Evolutionary conservation across 345 rosid species (phyloP), one percentile per base, ranked within the genome.

Genomic region (Eucalyptus regnans): DNA sequence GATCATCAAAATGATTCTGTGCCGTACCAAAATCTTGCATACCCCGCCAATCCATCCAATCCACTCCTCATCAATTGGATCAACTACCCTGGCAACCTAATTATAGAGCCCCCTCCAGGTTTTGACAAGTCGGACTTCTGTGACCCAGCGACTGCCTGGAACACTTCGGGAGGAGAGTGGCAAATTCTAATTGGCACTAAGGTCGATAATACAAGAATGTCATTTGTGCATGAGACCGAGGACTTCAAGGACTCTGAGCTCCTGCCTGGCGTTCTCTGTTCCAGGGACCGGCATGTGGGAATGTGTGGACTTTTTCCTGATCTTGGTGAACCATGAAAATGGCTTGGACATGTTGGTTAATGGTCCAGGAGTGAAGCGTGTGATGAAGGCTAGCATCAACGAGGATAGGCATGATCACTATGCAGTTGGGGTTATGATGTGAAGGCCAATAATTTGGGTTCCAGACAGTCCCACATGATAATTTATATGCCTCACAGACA

Each of bases 141-240:
- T 5, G 99, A 97, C 86, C 99, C 98, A 1, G 95, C 98, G 13
- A 97, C 98, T 1, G 99, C 98, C 33, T 96, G 98, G 98, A 86
- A 86, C 14, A 94, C 97, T 50, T 92, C 95, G 2, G 90, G 91
- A 13, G 98, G 98, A 7, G 95, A 95, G 79, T 97, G 99, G 98
- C 91, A 98, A 17, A 90, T 97, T 50, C 87, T 92, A 12, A 93
- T 96, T 15, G 99, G 98, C 41, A 94, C 98, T 12, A 95, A 94
- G 88, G 49, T 95, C 52, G 93, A 93, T 18, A 93, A 68, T 88
- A 97, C 95, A 11, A 98, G 98, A 60, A 88, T 96, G 6, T 91
- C 97, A 41, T 90, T 97, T 4, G 87, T 56, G 62, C 62, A 56
- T 10, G 62, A 56, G 62, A 56, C 62, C 3, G 27, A 56, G 62